Evolutionary conservation across 2,329 filamentous ascomycete genomes (phyloP).

Genomic region (Neodidymelliopsis sp.): DNA sequence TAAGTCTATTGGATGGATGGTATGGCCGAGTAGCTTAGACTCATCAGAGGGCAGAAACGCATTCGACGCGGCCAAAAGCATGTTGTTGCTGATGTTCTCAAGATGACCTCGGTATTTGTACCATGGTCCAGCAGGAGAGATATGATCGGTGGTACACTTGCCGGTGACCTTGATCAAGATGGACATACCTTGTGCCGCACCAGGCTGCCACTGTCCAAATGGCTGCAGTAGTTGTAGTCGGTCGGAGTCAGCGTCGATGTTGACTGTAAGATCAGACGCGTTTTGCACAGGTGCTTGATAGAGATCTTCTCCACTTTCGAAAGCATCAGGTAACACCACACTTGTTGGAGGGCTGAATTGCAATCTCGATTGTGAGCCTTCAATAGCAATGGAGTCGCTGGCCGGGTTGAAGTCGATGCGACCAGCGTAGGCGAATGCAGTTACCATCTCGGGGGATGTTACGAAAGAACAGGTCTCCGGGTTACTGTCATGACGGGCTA

Average conservation of each 20-base stretch:
- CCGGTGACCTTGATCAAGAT: constrained; percentile 48
- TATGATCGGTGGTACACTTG: constrained; percentile 53
- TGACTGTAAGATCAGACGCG: constrained; percentile 30
- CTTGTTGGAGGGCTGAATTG: constrained; percentile 37
- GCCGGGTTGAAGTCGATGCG: constrained; percentile 39
- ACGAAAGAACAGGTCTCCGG: constrained; percentile 59
- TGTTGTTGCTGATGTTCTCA: constrained; percentile 51
- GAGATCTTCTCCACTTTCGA: constrained; percentile 31
- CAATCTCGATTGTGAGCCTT: constrained; percentile 22
- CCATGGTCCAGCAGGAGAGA: constrained; percentile 51
- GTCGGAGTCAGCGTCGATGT: constrained; percentile 38
- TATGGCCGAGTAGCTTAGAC: constrained; percentile 36
- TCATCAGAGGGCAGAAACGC: constrained; percentile 32
- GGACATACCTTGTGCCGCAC: constrained; percentile 29
- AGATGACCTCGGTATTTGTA: constrained; percentile 52
- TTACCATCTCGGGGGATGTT: constrained; percentile 57
- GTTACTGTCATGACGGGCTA: constrained; percentile 49
- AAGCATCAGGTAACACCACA: constrained; percentile 35
- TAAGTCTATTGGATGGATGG: constrained; percentile 27
- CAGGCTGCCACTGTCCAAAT: constrained; percentile 32
- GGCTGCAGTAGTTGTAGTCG: constrained; percentile 30
- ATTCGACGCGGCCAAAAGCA: constrained; percentile 45
- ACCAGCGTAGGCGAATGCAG: constrained; percentile 40
- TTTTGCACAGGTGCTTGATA: constrained; percentile 35
- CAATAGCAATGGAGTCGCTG: constrained; percentile 30